Percentiles rank a stretch among this genome's conserved stretches.
These are phyloP conservation scores for Exophiala dermatitidis DNA, from an alignment of 2,329 filamentous ascomycete genomes.

Conservation along the genomic window DNA sequence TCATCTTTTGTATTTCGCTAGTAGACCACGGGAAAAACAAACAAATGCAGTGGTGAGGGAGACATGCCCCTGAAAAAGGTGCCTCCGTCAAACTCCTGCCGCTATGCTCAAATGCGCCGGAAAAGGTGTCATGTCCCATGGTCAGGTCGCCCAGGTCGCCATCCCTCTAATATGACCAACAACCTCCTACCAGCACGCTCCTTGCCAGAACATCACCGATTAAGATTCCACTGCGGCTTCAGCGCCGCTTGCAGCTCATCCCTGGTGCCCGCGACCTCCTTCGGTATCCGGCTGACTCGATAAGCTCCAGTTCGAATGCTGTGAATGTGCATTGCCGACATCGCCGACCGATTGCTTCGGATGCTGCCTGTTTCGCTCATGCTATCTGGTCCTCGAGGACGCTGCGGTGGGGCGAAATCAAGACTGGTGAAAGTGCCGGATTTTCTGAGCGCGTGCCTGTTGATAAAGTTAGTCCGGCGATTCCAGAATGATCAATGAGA, in stretches of 20 bases:
- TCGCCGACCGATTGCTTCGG: constrained; percentile 67
- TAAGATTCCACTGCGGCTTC: constrained; percentile 51
- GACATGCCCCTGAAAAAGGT: too few species aligned
- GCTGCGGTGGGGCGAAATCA: constrained; percentile 45
- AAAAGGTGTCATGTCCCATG: background rate
- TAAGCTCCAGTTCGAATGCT: constrained; percentile 78
- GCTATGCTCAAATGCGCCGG: constrained; percentile 13
- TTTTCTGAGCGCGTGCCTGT: constrained; percentile 43
- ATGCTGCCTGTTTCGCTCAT: constrained; percentile 44
- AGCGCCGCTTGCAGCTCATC: constrained; percentile 57
- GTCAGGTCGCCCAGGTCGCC: background rate
- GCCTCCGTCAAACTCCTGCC: constrained; percentile 8
- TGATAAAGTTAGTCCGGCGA: constrained; percentile 7
- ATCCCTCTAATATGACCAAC: background rate
- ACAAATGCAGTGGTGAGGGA: too few species aligned
- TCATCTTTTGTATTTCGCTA: too few species aligned
- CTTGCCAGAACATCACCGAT: constrained; percentile 12
- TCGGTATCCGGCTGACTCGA: constrained; percentile 75
- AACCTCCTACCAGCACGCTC: background rate
- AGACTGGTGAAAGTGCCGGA: constrained; percentile 44
- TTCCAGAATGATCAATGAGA: background rate
- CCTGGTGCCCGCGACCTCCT: constrained; percentile 70
- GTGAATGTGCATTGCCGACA: constrained; percentile 61
- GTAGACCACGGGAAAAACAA: too few species aligned
- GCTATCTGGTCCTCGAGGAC: constrained; percentile 39